phyloP scores from a whole-genome alignment of 2,329 filamentous ascomycete genomes.

The Scedosporium apiospermum region DNA sequence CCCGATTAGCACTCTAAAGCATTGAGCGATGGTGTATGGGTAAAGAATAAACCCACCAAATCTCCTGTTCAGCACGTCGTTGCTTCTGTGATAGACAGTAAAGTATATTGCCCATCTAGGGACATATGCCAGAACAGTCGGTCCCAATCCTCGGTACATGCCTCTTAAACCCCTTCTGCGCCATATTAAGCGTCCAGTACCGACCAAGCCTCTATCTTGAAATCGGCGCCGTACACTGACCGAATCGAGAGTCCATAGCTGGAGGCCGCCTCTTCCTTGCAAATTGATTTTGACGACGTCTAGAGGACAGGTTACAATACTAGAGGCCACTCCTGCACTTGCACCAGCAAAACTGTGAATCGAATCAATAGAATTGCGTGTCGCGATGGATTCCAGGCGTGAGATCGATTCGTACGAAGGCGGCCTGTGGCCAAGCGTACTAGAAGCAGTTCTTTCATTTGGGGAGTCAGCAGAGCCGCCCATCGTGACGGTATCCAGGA shows the following conservation, averaged over 20 bases:
- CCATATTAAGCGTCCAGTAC: neutral
- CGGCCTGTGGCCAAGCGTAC: no score
- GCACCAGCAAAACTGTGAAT: no score
- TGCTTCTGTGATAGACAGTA: neutral
- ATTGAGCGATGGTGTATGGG: no score
- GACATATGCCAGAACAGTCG: neutral
- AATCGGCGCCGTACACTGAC: neutral
- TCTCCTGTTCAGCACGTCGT: neutral
- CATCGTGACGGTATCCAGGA: no score
- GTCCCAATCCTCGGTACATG: neutral
- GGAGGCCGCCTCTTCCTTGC: neutral
- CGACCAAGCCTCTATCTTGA: neutral
- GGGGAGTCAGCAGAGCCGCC: no score
- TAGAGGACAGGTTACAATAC: no score
- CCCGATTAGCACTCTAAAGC: neutral
- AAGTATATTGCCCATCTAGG: neutral
- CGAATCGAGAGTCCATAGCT: neutral
- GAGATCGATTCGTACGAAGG: no score
- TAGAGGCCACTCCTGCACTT: no score
- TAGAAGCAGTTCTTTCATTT: no score
- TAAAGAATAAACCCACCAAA: neutral
- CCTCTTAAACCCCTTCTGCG: neutral
- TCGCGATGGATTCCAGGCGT: no score
- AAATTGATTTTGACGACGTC: neutral
- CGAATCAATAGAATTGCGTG: no score